Conservation (phyloP, 768 basidiomycete genomes). For the Pisolithus orientalis region DNA sequence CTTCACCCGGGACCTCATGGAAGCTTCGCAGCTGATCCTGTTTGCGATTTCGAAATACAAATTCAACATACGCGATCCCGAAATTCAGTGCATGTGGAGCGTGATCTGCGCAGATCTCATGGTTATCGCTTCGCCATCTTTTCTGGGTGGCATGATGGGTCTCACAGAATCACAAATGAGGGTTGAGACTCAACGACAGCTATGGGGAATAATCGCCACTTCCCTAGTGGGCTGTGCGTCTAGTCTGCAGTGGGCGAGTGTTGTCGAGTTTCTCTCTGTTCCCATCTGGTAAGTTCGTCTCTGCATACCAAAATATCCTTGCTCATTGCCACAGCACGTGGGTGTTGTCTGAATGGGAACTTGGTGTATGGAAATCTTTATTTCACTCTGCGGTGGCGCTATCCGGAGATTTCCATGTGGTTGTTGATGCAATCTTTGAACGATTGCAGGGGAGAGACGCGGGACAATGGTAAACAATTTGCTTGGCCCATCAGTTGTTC, state of each 20-base stretch:
- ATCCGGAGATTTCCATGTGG: constrained; percentile 5
- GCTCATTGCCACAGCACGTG: constrained; percentile 33
- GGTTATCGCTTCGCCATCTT: constrained; percentile 32
- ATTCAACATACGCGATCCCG: constrained; percentile 35
- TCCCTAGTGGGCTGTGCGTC: constrained; percentile 21
- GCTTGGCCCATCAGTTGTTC: not conserved
- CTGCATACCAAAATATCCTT: not conserved
- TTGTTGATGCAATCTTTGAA: constrained; percentile 12
- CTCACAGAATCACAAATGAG: constrained; percentile 19
- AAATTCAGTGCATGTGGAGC: constrained; percentile 40
- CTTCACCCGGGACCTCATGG: constrained; percentile 31
- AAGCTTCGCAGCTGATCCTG: constrained; percentile 42
- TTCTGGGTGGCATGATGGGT: constrained; percentile 31
- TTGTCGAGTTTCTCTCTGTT: constrained; percentile 39
- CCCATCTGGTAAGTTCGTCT: constrained; percentile 38
- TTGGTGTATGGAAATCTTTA: constrained; percentile 36
- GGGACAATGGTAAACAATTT: constrained; percentile 16
- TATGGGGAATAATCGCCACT: constrained; percentile 44
- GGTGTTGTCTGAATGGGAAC: constrained; percentile 37
- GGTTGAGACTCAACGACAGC: constrained; percentile 25
- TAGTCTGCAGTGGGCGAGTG: constrained; percentile 32
- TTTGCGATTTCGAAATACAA: constrained; percentile 36
- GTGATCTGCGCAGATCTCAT: constrained; percentile 44
- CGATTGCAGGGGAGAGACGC: constrained; percentile 9
- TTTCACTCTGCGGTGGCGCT: constrained; percentile 27